phyloP scores from a whole-genome alignment of 2,329 filamentous ascomycete species.

The Sporothrix dimorphospora region DNA sequence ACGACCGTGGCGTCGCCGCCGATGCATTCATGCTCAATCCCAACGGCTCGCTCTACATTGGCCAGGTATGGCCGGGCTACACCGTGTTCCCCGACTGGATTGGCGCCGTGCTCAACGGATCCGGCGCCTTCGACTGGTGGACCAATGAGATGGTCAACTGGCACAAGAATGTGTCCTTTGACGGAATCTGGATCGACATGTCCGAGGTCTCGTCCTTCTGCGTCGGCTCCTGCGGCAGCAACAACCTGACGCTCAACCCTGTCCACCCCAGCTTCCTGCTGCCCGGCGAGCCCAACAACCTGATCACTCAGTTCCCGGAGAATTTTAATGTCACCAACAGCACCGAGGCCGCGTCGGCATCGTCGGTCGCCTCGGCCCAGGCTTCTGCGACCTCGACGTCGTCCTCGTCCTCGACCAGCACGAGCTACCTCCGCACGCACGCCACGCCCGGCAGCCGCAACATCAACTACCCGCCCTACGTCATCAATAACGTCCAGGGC shows the following conservation, averaged over 20 bases:
- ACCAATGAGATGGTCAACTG: slow-evolving; percentile 52
- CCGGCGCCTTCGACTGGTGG: slow-evolving; percentile 66
- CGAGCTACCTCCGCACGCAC: slow-evolving; percentile 59
- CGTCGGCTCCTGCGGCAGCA: slow-evolving; percentile 71
- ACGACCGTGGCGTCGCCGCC: slow-evolving; percentile 62
- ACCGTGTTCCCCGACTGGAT: slow-evolving; percentile 71
- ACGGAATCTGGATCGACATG: slow-evolving; percentile 63
- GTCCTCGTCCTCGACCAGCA: slow-evolving; percentile 38
- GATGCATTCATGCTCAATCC: slow-evolving; percentile 58
- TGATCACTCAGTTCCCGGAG: slow-evolving; percentile 67
- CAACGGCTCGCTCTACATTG: slow-evolving; percentile 60
- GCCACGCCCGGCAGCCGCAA: slow-evolving; percentile 67
- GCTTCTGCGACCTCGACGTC: slow-evolving; percentile 37
- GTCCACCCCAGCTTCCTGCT: slow-evolving; percentile 67
- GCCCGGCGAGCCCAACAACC: slow-evolving; percentile 65
- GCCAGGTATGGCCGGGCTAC: slow-evolving; percentile 75
- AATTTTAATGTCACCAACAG: slow-evolving; percentile 69
- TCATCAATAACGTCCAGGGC: slow-evolving; percentile 73
- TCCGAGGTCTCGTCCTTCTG: slow-evolving; percentile 54
- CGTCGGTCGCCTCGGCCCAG: slow-evolving; percentile 51
- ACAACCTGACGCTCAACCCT: slow-evolving; percentile 67
- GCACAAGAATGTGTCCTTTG: slow-evolving; percentile 48
- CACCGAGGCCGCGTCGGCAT: slow-evolving; percentile 66
- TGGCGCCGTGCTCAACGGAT: slow-evolving; percentile 61
- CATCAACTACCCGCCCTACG: slow-evolving; percentile 74